Conservation (phyloP, 2,329 filamentous ascomycete genomes). For the Catunica adiposa region DNA sequence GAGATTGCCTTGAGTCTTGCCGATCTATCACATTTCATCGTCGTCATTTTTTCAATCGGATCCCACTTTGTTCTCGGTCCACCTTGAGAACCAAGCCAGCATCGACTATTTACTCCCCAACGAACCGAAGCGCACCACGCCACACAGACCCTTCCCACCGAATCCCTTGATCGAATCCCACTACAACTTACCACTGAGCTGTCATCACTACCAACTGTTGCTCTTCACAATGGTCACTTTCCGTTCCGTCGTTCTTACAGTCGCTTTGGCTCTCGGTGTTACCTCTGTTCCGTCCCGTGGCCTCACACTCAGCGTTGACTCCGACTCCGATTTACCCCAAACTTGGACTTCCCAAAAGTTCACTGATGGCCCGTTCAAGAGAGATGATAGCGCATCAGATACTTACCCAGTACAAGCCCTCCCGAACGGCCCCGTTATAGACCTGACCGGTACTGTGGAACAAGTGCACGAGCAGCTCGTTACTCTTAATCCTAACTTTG, state of each 20-base stretch:
- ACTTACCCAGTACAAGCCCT: slow-evolving; percentile 15
- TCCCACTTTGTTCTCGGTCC: not conserved
- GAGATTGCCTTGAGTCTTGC: not conserved
- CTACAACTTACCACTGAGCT: not conserved
- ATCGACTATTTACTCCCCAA: not conserved
- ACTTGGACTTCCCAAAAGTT: slow-evolving; percentile 16
- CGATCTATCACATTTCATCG: not conserved
- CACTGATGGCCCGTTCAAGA: slow-evolving; percentile 12
- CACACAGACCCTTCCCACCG: not conserved
- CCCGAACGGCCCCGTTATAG: slow-evolving; percentile 12
- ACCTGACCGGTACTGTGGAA: slow-evolving; percentile 16
- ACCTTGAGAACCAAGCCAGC: not conserved
- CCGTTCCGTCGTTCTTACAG: slow-evolving; percentile 5
- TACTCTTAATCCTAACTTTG: slow-evolving; percentile 16
- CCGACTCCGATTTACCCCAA: not conserved
- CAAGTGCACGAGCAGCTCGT: slow-evolving; percentile 14
- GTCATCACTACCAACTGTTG: not conserved
- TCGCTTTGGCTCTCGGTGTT: slow-evolving; percentile 9
- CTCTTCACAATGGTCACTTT: slow-evolving; percentile 12
- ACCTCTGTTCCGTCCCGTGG: not conserved
- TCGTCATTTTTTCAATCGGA: not conserved
- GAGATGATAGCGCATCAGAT: not conserved
- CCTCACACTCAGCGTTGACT: not conserved
- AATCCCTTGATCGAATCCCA: not conserved
- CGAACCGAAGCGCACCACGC: not conserved